Evolutionary conservation across 2,329 filamentous ascomycete genomes (phyloP).

Genomic region (Chlorencoelia australis): DNA sequence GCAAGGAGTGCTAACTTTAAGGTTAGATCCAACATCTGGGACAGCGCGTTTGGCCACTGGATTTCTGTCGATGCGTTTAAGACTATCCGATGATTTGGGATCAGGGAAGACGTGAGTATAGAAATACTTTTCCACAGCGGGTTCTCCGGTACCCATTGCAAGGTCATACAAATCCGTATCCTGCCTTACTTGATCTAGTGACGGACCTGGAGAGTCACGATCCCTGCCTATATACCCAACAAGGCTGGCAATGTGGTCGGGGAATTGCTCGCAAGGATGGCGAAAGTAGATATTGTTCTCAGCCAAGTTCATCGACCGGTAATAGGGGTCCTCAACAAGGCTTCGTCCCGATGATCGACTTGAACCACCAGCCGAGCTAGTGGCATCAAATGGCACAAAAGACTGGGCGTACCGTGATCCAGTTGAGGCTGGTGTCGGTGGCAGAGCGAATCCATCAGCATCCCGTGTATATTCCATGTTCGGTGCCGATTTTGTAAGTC

Average conservation of each 20-base stretch:
- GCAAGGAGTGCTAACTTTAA: no score
- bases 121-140: conserved; percentile 1
- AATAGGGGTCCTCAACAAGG: conserved; percentile 17
- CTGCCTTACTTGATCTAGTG: conserved; percentile 9
- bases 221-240: conserved; percentile 12
- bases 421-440: conserved; percentile 31
- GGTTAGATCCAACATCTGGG: background rate
- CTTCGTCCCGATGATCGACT: conserved; percentile 14
- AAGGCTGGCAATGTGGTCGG: conserved; percentile 12
- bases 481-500: conserved; percentile 13
- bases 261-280: conserved; percentile 10
- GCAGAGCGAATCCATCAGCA: conserved; percentile 57
- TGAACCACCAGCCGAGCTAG: conserved; percentile 9
- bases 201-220: conserved; percentile 15
- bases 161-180: conserved; percentile 11
- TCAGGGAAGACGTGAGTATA: background rate
- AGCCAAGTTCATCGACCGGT: conserved; percentile 18
- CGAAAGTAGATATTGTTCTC: conserved; percentile 19
- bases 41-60: background rate
- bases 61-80: no score
- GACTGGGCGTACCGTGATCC: conserved; percentile 5
- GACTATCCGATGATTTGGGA: background rate
- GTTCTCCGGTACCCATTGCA: conserved; percentile 4
- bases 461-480: conserved; percentile 34
- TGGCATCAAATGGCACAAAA: conserved; percentile 6